These are phyloP conservation scores for Trichoderma reesei DNA, from an alignment of 495 filamentous ascomycete species.

Conservation along the genomic window DNA sequence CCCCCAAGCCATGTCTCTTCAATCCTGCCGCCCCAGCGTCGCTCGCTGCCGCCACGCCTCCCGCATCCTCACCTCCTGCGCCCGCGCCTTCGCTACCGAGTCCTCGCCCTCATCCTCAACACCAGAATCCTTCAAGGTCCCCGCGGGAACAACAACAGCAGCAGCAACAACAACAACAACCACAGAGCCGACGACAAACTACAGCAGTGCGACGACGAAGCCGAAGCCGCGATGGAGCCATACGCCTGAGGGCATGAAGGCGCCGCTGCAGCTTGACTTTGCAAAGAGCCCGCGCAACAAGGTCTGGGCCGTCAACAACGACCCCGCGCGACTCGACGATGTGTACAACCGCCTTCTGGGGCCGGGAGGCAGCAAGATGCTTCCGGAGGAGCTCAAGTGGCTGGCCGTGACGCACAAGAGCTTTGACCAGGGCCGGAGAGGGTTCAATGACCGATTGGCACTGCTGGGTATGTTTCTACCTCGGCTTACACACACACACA, in stretches of 20 bases:
- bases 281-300: constrained; percentile 36
- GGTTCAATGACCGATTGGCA: constrained; percentile 89
- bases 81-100: neutral
- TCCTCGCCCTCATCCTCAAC: neutral
- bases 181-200: too few species aligned
- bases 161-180: too few species aligned
- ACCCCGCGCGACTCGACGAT: constrained; percentile 59
- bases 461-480: constrained; percentile 48
- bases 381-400: constrained; percentile 92
- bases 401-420: constrained; percentile 96
- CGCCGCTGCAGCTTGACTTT: constrained; percentile 51
- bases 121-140: constrained; percentile 9
- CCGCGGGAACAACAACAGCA: constrained; percentile 1
- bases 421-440: constrained; percentile 89
- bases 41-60: constrained; percentile 19
- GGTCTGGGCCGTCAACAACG: constrained; percentile 59
- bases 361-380: constrained; percentile 52
- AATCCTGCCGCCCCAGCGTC: constrained; percentile 20
- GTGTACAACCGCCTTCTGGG: constrained; percentile 69
- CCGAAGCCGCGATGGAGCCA: constrained; percentile 64
- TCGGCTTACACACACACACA: too few species aligned
- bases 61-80: constrained; percentile 12
- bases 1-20: constrained; percentile 20
- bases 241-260: constrained; percentile 68
- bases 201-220: neutral